Conservation (phyloP, 2,329 filamentous ascomycete genomes). For the Verticillium nubilum region DNA sequence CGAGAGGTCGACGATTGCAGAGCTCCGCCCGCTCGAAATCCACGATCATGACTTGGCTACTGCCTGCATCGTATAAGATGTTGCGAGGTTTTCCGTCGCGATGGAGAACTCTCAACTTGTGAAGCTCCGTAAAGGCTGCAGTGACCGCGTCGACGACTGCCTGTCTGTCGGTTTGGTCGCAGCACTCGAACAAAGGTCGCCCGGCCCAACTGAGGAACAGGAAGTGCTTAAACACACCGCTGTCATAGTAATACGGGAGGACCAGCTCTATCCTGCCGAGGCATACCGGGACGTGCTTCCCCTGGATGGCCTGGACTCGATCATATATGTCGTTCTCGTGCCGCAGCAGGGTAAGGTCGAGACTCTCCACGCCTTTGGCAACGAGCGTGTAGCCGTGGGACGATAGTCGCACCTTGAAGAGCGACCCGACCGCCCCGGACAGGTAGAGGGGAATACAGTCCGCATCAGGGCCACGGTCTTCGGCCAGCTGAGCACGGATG, state of each 20-base stretch:
- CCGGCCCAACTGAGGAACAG: conserved; percentile 28
- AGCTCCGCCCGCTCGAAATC: conserved; percentile 24
- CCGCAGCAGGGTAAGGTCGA: conserved; percentile 14
- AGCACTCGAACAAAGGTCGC: conserved; percentile 14
- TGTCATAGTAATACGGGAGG: conserved; percentile 23
- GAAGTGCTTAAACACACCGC: conserved; percentile 22
- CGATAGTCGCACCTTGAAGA: conserved; percentile 31
- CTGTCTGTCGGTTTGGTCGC: conserved; percentile 5
- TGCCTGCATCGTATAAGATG: conserved; percentile 20
- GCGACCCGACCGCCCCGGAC: conserved; percentile 15
- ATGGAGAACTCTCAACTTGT: conserved; percentile 17
- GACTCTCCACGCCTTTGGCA: conserved; percentile 28
- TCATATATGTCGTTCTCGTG: conserved; percentile 26
- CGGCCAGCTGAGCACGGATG: conserved; percentile 19
- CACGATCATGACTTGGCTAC: conserved; percentile 20
- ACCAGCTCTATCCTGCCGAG: conserved; percentile 23
- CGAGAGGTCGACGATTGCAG: conserved; percentile 13
- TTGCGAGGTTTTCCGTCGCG: conserved; percentile 23
- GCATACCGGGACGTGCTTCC: conserved; percentile 26
- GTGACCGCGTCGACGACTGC: conserved; percentile 8
- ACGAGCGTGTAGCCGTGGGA: conserved; percentile 30
- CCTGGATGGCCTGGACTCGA: conserved; percentile 22
- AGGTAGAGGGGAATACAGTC: conserved; percentile 22
- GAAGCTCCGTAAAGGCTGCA: neutral
- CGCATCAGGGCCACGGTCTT: conserved; percentile 22